Conservation (phyloP, 108 stramenopile genomes). For the Mediolabrus comicus region DNA sequence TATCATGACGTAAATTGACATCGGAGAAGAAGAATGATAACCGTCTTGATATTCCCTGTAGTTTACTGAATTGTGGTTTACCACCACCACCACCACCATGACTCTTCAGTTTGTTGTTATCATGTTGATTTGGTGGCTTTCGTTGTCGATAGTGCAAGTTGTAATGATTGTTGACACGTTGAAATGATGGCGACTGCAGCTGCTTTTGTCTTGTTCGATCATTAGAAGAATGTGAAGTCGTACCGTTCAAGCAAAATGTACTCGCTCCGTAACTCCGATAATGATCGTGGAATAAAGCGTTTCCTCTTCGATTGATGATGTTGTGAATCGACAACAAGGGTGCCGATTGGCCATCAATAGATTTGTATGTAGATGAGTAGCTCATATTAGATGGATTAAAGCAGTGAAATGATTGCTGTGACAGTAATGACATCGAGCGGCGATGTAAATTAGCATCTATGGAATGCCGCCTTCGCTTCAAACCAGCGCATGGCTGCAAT, state of each 20-base stretch:
- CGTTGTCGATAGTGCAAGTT: not conserved
- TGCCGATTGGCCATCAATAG: not conserved
- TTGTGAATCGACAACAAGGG: not conserved
- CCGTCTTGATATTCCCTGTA: conserved; percentile 5
- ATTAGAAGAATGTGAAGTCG: not conserved
- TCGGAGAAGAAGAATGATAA: conserved; percentile 41
- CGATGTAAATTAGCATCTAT: not conserved
- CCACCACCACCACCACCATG: too few species aligned
- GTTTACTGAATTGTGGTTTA: too few species aligned
- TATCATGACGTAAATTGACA: conserved; percentile 31
- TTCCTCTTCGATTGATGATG: not conserved
- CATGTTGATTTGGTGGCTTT: not conserved
- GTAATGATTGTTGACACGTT: not conserved
- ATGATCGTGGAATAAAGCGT: not conserved
- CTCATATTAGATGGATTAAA: not conserved
- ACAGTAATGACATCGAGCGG: not conserved
- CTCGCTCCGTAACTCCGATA: not conserved
- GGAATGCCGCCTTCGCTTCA: not conserved
- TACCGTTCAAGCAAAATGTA: too few species aligned
- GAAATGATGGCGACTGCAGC: not conserved
- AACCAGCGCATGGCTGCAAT: not conserved
- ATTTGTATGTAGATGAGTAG: not conserved
- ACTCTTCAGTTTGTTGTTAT: not conserved
- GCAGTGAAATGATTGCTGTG: not conserved
- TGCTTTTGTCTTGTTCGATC: not conserved